phyloP scores from a whole-genome alignment of 1,284 basidiomycete genomes.

The Austroboletus rostrupii region DNA sequence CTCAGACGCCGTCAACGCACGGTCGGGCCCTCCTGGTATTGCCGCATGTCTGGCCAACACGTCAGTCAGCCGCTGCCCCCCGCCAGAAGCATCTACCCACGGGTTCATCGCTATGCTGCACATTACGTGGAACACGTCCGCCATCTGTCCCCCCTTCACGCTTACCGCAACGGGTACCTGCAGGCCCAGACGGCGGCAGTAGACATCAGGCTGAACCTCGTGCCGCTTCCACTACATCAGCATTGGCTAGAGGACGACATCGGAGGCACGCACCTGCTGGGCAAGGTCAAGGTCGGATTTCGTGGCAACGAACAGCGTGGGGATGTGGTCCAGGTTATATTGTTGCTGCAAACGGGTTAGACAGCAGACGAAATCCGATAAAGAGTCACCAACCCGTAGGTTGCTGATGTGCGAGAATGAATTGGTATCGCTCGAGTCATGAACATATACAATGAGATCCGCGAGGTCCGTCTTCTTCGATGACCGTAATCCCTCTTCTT shows the following conservation, averaged over 20 bases:
- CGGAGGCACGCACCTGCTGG: slow-evolving; percentile 61
- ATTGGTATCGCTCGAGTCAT: slow-evolving; percentile 98
- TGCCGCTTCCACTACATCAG: slow-evolving; percentile 60
- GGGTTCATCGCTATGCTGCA: slow-evolving; percentile 83
- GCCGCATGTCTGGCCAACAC: slow-evolving; percentile 48
- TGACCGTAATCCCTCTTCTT: slow-evolving; percentile 86
- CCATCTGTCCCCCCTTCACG: slow-evolving; percentile 79
- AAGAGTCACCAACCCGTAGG: slow-evolving; percentile 61
- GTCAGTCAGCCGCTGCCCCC: slow-evolving; percentile 14
- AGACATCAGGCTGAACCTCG: slow-evolving; percentile 97
- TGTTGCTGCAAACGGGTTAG: slow-evolving; percentile 69
- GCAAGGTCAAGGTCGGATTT: slow-evolving; percentile 97
- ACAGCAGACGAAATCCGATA: background rate
- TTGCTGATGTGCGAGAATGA: slow-evolving; percentile 99
- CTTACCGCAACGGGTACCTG: slow-evolving; percentile 90
- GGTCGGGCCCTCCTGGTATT: slow-evolving; percentile 75
- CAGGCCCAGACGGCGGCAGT: slow-evolving; percentile 81
- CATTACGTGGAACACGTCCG: slow-evolving; percentile 87
- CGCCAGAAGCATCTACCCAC: slow-evolving; percentile 43
- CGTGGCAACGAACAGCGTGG: slow-evolving; percentile 95
- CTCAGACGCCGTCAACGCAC: slow-evolving; percentile 63
- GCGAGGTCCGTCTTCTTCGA: slow-evolving; percentile 88
- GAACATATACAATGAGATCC: slow-evolving; percentile 93
- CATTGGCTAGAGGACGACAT: slow-evolving; percentile 4
- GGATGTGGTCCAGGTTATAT: slow-evolving; percentile 91